Percentiles rank a stretch among this genome's conserved stretches.
These are phyloP conservation scores for Solanum hybrid DNA, from an alignment of 305 asterid genomes.

Conservation along the genomic window DNA sequence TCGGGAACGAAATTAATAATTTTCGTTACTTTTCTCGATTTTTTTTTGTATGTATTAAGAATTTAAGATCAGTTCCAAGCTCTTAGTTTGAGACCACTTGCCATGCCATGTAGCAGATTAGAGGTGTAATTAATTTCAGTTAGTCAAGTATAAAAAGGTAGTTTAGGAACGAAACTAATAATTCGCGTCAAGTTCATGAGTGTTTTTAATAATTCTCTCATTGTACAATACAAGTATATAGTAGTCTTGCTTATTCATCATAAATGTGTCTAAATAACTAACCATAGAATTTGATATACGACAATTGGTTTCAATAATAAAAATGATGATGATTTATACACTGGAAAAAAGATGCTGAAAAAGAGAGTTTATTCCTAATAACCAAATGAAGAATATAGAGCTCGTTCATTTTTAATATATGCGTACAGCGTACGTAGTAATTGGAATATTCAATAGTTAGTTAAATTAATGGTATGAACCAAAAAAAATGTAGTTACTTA, in stretches of 20 bases:
- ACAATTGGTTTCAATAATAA: not conserved
- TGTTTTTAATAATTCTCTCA: too few species aligned
- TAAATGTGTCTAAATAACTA: not conserved
- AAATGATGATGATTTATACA: not conserved
- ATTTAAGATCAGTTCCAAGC: not conserved
- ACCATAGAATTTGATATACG: not conserved
- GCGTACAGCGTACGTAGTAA: not conserved
- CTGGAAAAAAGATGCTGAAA: not conserved
- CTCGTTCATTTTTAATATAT: not conserved
- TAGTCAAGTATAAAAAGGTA: not conserved
- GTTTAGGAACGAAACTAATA: not conserved
- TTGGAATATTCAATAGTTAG: not conserved
- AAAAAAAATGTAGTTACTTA: not conserved
- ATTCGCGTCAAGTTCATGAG: too few species aligned
- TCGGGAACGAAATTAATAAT: not conserved
- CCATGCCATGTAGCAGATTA: not conserved
- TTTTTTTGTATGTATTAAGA: not conserved
- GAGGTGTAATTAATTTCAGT: not conserved
- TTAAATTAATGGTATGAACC: not conserved
- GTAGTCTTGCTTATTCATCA: not conserved
- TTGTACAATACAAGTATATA: too few species aligned
- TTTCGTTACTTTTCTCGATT: too few species aligned
- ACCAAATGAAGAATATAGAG: not conserved
- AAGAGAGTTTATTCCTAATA: not conserved
- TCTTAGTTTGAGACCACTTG: not conserved